phyloP scores from a whole-genome alignment of 78 protist genomes.

The Planoprotostelium fungivorum region DNA sequence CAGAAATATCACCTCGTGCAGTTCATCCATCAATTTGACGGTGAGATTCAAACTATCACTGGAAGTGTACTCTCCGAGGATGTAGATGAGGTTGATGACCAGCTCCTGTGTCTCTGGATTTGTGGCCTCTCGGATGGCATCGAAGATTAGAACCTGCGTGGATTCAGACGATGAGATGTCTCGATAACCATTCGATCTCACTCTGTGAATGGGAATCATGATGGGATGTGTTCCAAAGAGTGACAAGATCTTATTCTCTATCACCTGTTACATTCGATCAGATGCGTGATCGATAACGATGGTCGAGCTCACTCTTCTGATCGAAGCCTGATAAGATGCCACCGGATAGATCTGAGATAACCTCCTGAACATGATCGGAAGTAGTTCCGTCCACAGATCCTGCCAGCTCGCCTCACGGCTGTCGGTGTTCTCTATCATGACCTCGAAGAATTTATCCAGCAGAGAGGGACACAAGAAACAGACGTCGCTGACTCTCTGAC shows the following conservation, averaged over 20 bases:
- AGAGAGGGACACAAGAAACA: background rate
- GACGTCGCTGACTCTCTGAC: background rate
- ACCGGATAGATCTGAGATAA: background rate
- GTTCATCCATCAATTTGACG: background rate
- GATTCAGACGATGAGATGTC: background rate
- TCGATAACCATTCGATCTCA: background rate
- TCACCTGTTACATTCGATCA: background rate
- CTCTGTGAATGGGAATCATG: background rate
- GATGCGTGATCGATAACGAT: background rate
- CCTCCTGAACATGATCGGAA: background rate
- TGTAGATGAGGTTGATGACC: background rate
- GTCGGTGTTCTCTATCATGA: background rate
- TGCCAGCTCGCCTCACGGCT: background rate
- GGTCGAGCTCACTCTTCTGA: background rate
- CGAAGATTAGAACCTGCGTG: background rate
- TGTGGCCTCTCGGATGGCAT: background rate
- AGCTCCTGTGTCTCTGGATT: background rate
- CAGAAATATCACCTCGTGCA: background rate
- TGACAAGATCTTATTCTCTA: background rate
- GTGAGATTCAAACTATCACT: background rate
- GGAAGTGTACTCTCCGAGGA: background rate
- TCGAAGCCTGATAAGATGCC: background rate
- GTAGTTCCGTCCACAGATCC: background rate
- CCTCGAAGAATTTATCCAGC: background rate
- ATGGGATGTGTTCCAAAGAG: background rate